These are phyloP conservation scores for Nakazawaea populi DNA, from an alignment of 805 yeast species.

Conservation along the genomic window DNA sequence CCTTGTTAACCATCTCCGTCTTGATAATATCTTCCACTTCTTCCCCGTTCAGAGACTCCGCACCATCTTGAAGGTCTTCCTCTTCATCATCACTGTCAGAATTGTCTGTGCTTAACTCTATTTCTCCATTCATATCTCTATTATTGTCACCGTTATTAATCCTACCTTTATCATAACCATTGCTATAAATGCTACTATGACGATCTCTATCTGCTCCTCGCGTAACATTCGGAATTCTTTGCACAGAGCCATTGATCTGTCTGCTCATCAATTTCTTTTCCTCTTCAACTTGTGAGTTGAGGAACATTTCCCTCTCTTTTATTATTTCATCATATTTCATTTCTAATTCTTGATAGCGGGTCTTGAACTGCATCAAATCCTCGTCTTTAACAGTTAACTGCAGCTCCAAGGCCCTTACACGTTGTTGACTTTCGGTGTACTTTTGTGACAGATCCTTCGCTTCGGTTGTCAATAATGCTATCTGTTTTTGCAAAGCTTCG, in stretches of 20 bases:
- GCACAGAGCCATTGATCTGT: no score
- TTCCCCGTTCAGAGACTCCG: neutral
- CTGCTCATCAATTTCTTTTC: conserved; percentile 12
- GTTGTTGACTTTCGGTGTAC: neutral
- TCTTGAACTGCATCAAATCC: neutral
- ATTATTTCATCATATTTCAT: conserved; percentile 12
- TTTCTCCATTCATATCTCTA: conserved; percentile 4
- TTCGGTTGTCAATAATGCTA: neutral
- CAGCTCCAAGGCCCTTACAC: conserved; percentile 4
- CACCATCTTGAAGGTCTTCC: neutral
- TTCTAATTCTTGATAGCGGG: conserved; percentile 6
- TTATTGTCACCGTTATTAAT: neutral
- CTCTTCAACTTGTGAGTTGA: conserved; percentile 16
- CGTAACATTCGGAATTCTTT: neutral
- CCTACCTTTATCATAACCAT: no score
- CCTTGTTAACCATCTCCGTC: neutral
- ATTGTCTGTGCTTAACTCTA: neutral
- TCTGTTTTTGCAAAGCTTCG: neutral
- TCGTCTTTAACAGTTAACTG: neutral
- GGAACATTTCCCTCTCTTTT: conserved; percentile 14
- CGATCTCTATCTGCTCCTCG: neutral
- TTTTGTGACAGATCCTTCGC: neutral
- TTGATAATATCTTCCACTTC: neutral
- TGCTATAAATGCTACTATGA: no score
- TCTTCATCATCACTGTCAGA: neutral